Base-by-base conservation (phyloP, 2,329 filamentous ascomycete genomes). In the Eutypa lata region DNA sequence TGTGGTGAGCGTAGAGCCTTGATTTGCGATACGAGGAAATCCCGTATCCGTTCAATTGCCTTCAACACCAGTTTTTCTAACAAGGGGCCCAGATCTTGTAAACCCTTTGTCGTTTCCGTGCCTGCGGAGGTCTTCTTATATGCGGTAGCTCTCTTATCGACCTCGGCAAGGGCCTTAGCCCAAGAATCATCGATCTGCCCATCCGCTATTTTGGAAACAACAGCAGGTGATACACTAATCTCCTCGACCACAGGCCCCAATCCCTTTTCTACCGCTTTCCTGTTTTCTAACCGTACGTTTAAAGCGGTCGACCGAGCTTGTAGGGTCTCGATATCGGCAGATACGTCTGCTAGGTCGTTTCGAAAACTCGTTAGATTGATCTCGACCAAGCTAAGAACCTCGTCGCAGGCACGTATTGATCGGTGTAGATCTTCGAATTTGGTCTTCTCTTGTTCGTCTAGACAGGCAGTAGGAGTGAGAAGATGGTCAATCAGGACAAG, bases 11-110 rank as follows among this genome's bases (percentile, higher is more conserved):
- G 85, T 49, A 99, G 77, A 4, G 92, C 90, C 71, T 96, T 96
- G 68, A 99, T 94, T 69, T 97, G 93, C 16, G 90, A 83, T 13
- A 99, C 94, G 37, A 99, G 80, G 65, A 96, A 95, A 70, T 99
- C 94, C 53, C 95, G 83, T 69, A 97, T 96, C 52, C 94, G 85
- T 71, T 97, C 91, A 26, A 96, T 79, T n/a, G 92, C 93, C 85
- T 94, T 96, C 51, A 88, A 82, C 19, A 87, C 90, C 35, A 99
- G 77, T 68, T 95, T 90, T 51, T 91, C 86, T 48, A 99, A 74
- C 42, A 99, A 77, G 0, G 94, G 94, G 42, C 87, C 88, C 24
- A 97, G 79, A 68, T 99, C 94, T 50, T 88, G 84, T 28, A 90
- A 76, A 0, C 92, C 91, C 65, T 91, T 95, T 61, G 87, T 82